Percentiles rank a stretch among this genome's conserved stretches.
phyloP scores from a whole-genome alignment of 1,139 yeast species.

The Taphrina communis region DNA sequence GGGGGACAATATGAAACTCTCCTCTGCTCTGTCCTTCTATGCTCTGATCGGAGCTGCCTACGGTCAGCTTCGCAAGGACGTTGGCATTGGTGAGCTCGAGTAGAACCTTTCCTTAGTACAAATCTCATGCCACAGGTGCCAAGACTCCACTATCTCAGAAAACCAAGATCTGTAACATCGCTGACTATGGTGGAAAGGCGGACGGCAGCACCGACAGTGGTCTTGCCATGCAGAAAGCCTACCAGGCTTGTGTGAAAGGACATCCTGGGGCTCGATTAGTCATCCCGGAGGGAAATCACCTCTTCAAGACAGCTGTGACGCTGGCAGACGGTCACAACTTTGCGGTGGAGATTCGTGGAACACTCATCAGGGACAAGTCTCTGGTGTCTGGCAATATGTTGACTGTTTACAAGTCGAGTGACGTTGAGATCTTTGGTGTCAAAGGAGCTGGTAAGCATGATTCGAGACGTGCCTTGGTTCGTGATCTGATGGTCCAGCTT shows the following conservation, averaged over 20 bases:
- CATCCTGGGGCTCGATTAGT: neutral
- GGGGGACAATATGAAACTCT: neutral
- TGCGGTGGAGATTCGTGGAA: conserved; percentile 16
- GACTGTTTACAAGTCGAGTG: conserved; percentile 3
- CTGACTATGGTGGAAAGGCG: conserved; percentile 12
- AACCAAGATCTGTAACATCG: conserved; percentile 14
- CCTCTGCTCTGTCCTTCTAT: neutral
- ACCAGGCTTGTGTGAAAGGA: neutral
- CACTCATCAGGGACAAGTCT: neutral
- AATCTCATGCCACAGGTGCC: neutral
- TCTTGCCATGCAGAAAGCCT: conserved; percentile 3
- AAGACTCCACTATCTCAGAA: conserved; percentile 8
- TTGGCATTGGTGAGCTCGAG: neutral
- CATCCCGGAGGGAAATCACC: conserved; percentile 4
- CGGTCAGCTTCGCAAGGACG: conserved; percentile 12
- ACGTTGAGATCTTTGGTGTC: conserved; percentile 16
- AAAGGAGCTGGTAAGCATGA: conserved; percentile 2
- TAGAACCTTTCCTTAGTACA: neutral
- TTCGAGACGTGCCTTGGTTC: neutral
- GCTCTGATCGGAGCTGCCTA: conserved; percentile 2
- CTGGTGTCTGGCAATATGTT: conserved; percentile 2
- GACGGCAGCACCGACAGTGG: conserved; percentile 9
- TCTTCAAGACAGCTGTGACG: neutral
- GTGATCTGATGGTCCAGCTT: neutral
- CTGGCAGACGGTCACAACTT: neutral